Conservation (phyloP, 2,329 filamentous ascomycete species). For the Fusarium paranaense region DNA sequence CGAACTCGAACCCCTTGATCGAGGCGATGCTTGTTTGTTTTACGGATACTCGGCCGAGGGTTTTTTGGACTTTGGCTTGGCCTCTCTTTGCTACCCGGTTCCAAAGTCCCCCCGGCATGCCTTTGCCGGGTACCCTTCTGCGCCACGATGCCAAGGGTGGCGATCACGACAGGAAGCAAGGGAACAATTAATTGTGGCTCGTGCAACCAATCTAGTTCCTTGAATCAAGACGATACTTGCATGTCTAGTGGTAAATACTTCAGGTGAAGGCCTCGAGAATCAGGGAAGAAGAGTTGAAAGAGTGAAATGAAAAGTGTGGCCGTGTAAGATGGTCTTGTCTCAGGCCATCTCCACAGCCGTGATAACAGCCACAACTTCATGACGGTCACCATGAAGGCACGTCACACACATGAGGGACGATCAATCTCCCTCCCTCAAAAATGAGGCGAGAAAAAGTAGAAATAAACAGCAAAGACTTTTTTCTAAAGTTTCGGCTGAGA, state of each 20-base stretch:
- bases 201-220: not conserved
- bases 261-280: not conserved
- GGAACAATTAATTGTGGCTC: not conserved
- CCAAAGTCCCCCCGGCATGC: not conserved
- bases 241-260: not conserved
- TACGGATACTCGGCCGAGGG: not conserved
- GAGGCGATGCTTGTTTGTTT: not conserved
- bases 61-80: not conserved
- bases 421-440: constrained; percentile 4
- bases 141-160: not conserved
- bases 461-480: not conserved
- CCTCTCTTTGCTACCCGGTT: not conserved
- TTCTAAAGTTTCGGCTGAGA: not conserved
- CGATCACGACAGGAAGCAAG: not conserved
- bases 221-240: not conserved
- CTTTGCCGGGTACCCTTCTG: not conserved
- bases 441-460: constrained; percentile 5
- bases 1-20: not conserved
- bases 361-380: constrained; percentile 18
- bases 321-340: not conserved
- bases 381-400: constrained; percentile 18
- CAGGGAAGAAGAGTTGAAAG: not conserved
- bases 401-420: not conserved
- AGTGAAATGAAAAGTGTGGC: not conserved
- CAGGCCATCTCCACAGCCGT: constrained; percentile 16